A percentile compares a stretch with the other conserved stretches of the same genome.
These are phyloP conservation scores for Suhomyces pyralidae DNA, from an alignment of 805 yeast genomes.

Conservation along the genomic window DNA sequence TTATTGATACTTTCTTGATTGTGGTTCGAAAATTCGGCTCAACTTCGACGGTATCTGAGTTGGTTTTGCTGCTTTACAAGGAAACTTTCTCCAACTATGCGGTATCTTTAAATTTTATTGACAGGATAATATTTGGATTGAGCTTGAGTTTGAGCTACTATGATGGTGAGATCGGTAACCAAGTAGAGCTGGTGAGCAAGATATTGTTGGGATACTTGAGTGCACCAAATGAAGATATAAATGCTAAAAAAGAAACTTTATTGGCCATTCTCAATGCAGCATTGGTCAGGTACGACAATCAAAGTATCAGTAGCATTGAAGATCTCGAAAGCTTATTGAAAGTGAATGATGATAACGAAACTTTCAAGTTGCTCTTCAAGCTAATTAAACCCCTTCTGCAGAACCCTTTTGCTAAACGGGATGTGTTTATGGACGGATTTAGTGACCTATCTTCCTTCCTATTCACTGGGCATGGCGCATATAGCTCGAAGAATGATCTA, in stretches of 20 bases:
- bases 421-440: conserved; percentile 16
- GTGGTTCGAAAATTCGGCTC: conserved; percentile 17
- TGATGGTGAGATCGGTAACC: conserved; percentile 21
- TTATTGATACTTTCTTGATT: conserved; percentile 16
- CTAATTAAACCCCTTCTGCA: conserved; percentile 10
- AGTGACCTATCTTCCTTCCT: conserved; percentile 19
- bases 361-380: conserved; percentile 12
- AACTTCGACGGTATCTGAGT: conserved; percentile 12
- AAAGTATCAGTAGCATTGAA: neutral
- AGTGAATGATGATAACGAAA: conserved; percentile 16
- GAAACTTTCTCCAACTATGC: conserved; percentile 47
- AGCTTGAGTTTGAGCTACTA: conserved; percentile 30
- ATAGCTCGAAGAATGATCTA: conserved; percentile 32
- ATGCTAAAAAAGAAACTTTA: neutral
- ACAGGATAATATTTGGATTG: conserved; percentile 45
- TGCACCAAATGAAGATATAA: neutral
- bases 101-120: conserved; percentile 43
- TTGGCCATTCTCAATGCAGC: conserved; percentile 6
- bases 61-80: conserved; percentile 41
- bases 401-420: neutral
- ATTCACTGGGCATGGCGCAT: conserved; percentile 24
- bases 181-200: conserved; percentile 10
- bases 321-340: conserved; percentile 7
- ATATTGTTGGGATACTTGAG: neutral
- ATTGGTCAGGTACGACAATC: conserved; percentile 7